These are phyloP conservation scores for Talaromyces sp. DNA, from an alignment of 2,329 filamentous ascomycete species.

Conservation along the genomic window DNA sequence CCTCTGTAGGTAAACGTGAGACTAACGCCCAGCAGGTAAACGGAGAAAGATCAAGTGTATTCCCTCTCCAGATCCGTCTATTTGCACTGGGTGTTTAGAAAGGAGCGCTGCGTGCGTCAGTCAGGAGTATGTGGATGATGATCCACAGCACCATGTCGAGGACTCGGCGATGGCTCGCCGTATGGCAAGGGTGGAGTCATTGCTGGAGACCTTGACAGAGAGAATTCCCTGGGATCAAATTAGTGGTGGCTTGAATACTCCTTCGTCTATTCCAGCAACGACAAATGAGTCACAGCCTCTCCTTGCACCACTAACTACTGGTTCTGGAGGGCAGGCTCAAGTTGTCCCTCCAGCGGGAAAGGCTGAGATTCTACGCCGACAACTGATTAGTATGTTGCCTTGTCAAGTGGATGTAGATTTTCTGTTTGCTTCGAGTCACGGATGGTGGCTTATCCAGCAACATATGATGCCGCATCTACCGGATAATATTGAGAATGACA, in stretches of 20 bases:
- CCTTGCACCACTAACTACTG: not conserved
- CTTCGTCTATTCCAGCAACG: not conserved
- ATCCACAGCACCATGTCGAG: slow-evolving; percentile 1
- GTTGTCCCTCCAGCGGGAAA: not conserved
- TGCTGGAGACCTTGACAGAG: slow-evolving; percentile 24
- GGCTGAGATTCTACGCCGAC: not conserved
- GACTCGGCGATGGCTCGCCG: slow-evolving; percentile 3
- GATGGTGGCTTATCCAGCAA: not conserved
- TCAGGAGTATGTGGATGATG: slow-evolving; percentile 1
- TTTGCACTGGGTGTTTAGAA: not conserved
- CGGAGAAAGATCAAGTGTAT: slow-evolving; percentile 1
- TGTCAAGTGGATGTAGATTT: not conserved
- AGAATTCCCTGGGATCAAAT: not conserved
- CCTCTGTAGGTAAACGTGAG: not conserved
- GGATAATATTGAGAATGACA: not conserved
- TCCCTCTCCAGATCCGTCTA: not conserved
- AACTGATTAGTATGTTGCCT: not conserved
- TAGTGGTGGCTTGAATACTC: not conserved
- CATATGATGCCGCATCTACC: not conserved
- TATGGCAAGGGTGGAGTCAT: slow-evolving; percentile 21
- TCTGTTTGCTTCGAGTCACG: not conserved
- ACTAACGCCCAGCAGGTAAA: not conserved
- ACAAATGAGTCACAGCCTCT: not conserved
- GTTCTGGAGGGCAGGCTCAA: not conserved
- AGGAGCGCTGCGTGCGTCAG: not conserved